Evolutionary conservation across 2,329 filamentous ascomycete species (phyloP).

Genomic region (Hypoxylon sp.): DNA sequence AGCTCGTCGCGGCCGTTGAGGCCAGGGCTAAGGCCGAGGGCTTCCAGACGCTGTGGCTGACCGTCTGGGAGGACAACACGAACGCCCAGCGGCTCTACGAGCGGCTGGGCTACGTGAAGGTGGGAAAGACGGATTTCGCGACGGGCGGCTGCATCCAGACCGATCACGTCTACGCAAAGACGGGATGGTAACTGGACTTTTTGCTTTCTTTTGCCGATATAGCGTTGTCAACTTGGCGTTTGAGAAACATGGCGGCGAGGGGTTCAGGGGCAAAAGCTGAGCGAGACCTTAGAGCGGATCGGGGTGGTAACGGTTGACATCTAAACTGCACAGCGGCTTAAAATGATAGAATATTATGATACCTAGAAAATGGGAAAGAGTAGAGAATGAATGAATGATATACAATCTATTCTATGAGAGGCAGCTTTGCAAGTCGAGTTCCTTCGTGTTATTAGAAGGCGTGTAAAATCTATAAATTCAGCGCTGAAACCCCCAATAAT

Average conservation of each 20-base stretch:
- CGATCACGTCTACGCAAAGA: constrained; percentile 38
- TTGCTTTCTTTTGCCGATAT: background rate
- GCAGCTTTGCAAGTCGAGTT: too few species aligned
- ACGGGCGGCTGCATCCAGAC: constrained; percentile 37
- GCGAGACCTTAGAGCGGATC: too few species aligned
- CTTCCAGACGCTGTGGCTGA: constrained; percentile 41
- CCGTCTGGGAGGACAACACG: constrained; percentile 42
- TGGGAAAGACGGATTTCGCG: constrained; percentile 37
- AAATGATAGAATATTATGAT: too few species aligned
- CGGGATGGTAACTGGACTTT: constrained; percentile 26
- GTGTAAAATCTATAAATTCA: too few species aligned
- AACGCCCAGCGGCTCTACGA: constrained; percentile 38
- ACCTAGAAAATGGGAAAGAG: background rate
- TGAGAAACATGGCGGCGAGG: background rate
- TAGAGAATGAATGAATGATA: too few species aligned
- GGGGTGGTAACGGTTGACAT: too few species aligned
- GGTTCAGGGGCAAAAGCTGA: too few species aligned
- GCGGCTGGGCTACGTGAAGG: constrained; percentile 36
- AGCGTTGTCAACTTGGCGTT: background rate
- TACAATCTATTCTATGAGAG: too few species aligned
- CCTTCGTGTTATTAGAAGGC: too few species aligned
- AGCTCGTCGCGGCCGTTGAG: constrained; percentile 40
- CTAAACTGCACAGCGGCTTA: too few species aligned
- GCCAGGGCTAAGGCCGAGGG: constrained; percentile 39
- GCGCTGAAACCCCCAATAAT: too few species aligned